A percentile compares a stretch with the other conserved stretches of the same genome.
These are phyloP conservation scores for Cladosporium cucumerinum DNA, from an alignment of 2,329 filamentous ascomycete genomes.

Conservation along the genomic window DNA sequence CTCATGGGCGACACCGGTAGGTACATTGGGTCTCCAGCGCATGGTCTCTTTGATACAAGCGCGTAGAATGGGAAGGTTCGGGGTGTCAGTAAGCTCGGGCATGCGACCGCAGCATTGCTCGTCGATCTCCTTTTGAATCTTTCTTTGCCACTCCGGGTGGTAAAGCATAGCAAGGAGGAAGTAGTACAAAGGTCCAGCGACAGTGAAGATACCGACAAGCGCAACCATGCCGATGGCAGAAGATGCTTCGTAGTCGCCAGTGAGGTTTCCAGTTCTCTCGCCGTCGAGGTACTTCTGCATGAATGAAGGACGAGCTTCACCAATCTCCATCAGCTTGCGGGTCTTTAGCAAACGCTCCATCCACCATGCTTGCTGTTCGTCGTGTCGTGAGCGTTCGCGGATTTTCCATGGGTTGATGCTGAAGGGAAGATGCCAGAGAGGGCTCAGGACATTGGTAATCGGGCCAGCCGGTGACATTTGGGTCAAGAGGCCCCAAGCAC, in stretches of 20 bases:
- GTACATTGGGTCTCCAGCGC: slow-evolving; percentile 51
- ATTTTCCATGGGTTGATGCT: slow-evolving; percentile 54
- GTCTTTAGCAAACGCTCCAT: slow-evolving; percentile 45
- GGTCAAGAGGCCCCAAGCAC: slow-evolving; percentile 55
- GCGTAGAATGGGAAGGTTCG: slow-evolving; percentile 32
- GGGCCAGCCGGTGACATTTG: slow-evolving; percentile 58
- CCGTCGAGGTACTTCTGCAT: slow-evolving; percentile 45
- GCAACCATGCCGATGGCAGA: slow-evolving; percentile 36
- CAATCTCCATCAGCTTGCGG: slow-evolving; percentile 39
- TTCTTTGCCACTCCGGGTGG: slow-evolving; percentile 48
- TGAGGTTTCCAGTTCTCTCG: slow-evolving; percentile 32
- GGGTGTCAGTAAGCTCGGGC: slow-evolving; percentile 41
- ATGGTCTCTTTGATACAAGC: slow-evolving; percentile 36
- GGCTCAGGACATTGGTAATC: slow-evolving; percentile 56
- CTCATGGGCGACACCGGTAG: slow-evolving; percentile 54
- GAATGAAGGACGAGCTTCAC: slow-evolving; percentile 42
- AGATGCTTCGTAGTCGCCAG: slow-evolving; percentile 36
- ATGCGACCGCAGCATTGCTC: slow-evolving; percentile 42
- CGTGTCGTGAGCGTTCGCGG: slow-evolving; percentile 52
- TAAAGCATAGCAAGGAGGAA: slow-evolving; percentile 44
- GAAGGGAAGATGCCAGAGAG: slow-evolving; percentile 52
- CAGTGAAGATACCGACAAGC: slow-evolving; percentile 36
- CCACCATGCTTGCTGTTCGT: slow-evolving; percentile 53
- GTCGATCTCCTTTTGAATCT: slow-evolving; percentile 47
- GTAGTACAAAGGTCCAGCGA: slow-evolving; percentile 31